A percentile compares a stretch with the other conserved stretches of the same genome.
Evolutionary conservation across 2,329 filamentous ascomycete genomes (phyloP).

Genomic region (Nigrospora sphaerica): DNA sequence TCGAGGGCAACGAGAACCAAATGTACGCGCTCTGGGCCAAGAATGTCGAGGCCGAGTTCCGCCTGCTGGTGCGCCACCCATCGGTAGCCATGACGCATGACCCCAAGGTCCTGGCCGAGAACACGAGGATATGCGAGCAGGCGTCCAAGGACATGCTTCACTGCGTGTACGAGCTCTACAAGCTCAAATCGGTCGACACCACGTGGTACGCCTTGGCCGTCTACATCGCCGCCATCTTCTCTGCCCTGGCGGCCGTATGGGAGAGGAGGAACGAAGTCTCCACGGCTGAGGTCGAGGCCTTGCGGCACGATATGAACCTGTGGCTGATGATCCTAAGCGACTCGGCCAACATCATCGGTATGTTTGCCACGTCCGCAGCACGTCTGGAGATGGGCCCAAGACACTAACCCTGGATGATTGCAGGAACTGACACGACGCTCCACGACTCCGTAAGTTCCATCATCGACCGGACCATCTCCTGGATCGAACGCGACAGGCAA

Average conservation of each 20-base stretch:
- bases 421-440: constrained; percentile 37
- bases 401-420: constrained; percentile 6
- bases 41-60: constrained; percentile 48
- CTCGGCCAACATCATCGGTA: constrained; percentile 60
- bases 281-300: constrained; percentile 46
- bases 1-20: constrained; percentile 32
- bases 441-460: constrained; percentile 37
- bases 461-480: constrained; percentile 42
- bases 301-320: constrained; percentile 60
- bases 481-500: constrained; percentile 44
- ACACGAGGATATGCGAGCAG: constrained; percentile 59
- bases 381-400: no score
- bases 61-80: constrained; percentile 54
- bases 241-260: constrained; percentile 62
- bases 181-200: constrained; percentile 63
- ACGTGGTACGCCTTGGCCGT: constrained; percentile 72
- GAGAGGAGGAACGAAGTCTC: constrained; percentile 57
- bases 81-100: constrained; percentile 51
- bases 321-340: constrained; percentile 66
- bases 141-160: constrained; percentile 58
- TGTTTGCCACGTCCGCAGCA: constrained; percentile 17
- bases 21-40: constrained; percentile 49
- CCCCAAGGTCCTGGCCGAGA: constrained; percentile 48
- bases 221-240: constrained; percentile 68
- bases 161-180: constrained; percentile 51